Evolutionary conservation across 192 early-diverging fungal genomes (phyloP).

Genomic region (Backusella luteola): DNA sequence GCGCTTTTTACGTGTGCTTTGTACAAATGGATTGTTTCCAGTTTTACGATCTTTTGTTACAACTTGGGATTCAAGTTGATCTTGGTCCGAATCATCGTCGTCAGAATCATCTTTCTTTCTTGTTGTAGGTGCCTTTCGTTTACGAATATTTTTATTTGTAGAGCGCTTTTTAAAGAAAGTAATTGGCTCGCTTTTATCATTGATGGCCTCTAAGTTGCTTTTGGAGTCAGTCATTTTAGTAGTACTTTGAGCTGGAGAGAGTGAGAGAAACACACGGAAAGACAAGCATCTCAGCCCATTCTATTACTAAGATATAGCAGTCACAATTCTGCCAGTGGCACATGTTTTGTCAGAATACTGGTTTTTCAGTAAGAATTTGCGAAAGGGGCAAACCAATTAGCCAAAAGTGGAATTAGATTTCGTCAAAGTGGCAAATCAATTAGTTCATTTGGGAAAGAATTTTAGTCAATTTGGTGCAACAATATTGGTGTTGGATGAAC

Average conservation of each 20-base stretch:
- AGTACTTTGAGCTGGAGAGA: neutral
- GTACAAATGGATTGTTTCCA: conserved; percentile 39
- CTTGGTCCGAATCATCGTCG: conserved; percentile 36
- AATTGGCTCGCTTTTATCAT: conserved; percentile 26
- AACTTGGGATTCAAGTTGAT: conserved; percentile 24
- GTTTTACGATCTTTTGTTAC: conserved; percentile 42
- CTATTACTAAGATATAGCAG: neutral
- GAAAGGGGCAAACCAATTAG: too few relatives aligned
- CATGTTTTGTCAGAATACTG: neutral
- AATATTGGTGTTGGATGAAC: too few relatives aligned
- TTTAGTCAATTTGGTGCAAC: too few relatives aligned
- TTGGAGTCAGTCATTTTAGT: neutral
- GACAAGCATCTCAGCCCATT: neutral
- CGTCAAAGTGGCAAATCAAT: too few relatives aligned
- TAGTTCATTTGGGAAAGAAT: too few relatives aligned
- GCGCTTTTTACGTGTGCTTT: conserved; percentile 41
- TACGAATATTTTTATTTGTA: conserved; percentile 52
- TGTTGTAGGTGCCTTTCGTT: conserved; percentile 40
- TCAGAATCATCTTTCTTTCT: conserved; percentile 23
- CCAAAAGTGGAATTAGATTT: too few relatives aligned
- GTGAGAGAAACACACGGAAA: neutral
- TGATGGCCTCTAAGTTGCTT: neutral
- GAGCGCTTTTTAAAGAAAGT: conserved; percentile 59
- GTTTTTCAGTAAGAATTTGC: too few relatives aligned
- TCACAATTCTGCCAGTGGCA: neutral